Conservation (phyloP, 805 yeast species). For the Starmera quercuum region DNA sequence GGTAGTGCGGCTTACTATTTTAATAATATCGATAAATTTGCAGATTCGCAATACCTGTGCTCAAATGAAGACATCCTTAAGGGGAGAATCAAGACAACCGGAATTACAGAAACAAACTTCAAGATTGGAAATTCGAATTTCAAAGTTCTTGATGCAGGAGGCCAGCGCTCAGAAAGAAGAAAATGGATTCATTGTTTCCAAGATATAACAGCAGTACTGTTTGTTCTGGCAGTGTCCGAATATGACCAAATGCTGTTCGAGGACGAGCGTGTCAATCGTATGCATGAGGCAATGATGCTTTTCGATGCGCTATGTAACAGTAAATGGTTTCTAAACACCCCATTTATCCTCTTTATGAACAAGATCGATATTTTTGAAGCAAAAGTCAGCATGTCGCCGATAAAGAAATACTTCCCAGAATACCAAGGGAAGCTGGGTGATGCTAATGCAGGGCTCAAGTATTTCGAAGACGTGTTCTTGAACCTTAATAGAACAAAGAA, state of each 20-base stretch:
- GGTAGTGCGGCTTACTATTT: constrained; percentile 78
- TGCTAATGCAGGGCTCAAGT: constrained; percentile 58
- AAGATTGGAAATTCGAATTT: constrained; percentile 57
- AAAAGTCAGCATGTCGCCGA: constrained; percentile 60
- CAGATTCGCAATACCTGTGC: constrained; percentile 58
- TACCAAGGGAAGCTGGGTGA: constrained; percentile 60
- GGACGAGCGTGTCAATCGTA: constrained; percentile 80
- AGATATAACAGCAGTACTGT: constrained; percentile 78
- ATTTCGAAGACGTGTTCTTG: constrained; percentile 62
- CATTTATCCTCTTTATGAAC: constrained; percentile 83
- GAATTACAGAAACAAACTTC: constrained; percentile 84
- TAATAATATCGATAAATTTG: constrained; percentile 59
- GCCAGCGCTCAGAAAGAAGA: constrained; percentile 84
- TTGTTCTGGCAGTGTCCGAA: constrained; percentile 85
- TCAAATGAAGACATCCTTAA: constrained; percentile 76
- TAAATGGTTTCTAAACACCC: constrained; percentile 76
- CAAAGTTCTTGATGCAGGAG: constrained; percentile 91
- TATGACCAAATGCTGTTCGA: constrained; percentile 90
- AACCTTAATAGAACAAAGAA: constrained; percentile 52
- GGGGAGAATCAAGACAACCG: constrained; percentile 93
- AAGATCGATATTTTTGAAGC: constrained; percentile 76
- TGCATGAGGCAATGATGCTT: constrained; percentile 81
- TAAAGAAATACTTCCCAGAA: constrained; percentile 70
- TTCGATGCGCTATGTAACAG: constrained; percentile 83
- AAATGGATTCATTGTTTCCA: constrained; percentile 96